These are phyloP conservation scores for Entoloma clypeatum DNA, from an alignment of 1,284 basidiomycete genomes.

Conservation along the genomic window DNA sequence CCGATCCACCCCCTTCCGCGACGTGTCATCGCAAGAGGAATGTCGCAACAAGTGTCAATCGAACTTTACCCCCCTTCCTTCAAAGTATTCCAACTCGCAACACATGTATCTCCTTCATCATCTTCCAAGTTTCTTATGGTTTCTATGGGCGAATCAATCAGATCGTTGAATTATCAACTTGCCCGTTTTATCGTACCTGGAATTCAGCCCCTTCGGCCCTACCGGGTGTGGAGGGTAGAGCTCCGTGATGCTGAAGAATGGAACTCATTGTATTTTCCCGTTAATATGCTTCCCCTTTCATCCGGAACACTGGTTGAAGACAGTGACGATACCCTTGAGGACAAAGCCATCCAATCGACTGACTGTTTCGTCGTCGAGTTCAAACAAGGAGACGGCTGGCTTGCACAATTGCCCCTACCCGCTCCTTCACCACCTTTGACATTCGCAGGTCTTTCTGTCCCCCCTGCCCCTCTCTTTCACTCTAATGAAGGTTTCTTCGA, in stretches of 20 bases:
- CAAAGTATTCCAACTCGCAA: constrained; percentile 50
- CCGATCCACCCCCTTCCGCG: constrained; percentile 55
- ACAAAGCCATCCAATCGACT: constrained; percentile 52
- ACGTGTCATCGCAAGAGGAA: constrained; percentile 60
- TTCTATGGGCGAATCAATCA: constrained; percentile 49
- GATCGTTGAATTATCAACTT: constrained; percentile 37
- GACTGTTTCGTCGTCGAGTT: constrained; percentile 70
- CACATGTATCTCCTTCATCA: constrained; percentile 19
- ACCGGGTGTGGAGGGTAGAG: constrained; percentile 59
- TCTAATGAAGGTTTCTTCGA: constrained; percentile 58
- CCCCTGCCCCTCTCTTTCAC: constrained; percentile 50
- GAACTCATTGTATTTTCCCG: constrained; percentile 35
- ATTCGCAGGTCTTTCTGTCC: constrained; percentile 15
- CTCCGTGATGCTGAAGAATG: constrained; percentile 33
- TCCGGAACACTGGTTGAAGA: constrained; percentile 35
- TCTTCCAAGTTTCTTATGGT: constrained; percentile 38
- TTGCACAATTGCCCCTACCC: constrained; percentile 30
- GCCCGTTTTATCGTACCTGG: constrained; percentile 31
- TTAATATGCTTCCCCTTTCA: constrained; percentile 35
- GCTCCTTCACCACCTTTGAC: constrained; percentile 17
- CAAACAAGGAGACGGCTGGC: constrained; percentile 49
- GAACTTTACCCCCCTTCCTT: constrained; percentile 79
- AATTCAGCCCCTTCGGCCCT: constrained; percentile 31
- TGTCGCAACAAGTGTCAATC: constrained; percentile 51
- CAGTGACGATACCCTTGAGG: constrained; percentile 47